These are phyloP conservation scores for Pulveroboletus sp. DNA, from an alignment of 768 basidiomycete genomes.

Conservation along the genomic window DNA sequence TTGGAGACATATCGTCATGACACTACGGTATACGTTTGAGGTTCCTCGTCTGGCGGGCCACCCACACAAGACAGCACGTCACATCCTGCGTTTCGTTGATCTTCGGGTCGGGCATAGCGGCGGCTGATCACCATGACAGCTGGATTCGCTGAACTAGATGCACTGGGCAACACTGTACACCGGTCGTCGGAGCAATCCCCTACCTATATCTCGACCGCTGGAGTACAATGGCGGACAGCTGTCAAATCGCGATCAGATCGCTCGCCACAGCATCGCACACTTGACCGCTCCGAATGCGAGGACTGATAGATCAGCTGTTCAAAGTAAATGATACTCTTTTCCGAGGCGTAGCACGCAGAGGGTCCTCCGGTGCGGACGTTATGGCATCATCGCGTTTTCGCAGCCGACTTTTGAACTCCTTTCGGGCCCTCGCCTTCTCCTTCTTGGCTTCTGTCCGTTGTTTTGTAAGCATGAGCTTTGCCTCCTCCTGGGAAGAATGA, in stretches of 20 bases:
- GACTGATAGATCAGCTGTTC: conserved; percentile 16
- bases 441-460: conserved; percentile 36
- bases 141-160: conserved; percentile 16
- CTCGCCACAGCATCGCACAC: conserved; percentile 2
- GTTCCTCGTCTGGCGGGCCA: background rate
- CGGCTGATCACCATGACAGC: conserved; percentile 16
- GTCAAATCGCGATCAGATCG: conserved; percentile 25
- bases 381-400: conserved; percentile 10
- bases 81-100: conserved; percentile 10
- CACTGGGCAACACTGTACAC: conserved; percentile 10
- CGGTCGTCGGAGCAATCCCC: conserved; percentile 12
- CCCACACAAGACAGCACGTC: background rate
- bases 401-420: conserved; percentile 13
- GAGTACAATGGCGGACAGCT: conserved; percentile 7
- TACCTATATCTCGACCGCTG: conserved; percentile 6
- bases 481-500: conserved; percentile 35
- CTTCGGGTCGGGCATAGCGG: conserved; percentile 10
- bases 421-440: conserved; percentile 35
- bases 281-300: conserved; percentile 17
- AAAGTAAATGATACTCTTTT: conserved; percentile 34
- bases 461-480: conserved; percentile 36
- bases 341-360: conserved; percentile 19
- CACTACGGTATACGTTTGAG: background rate
- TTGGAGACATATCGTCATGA: background rate
- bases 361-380: conserved; percentile 8